Conservation (phyloP, 2,329 filamentous ascomycete genomes). For the Paradendryphiella salina region DNA sequence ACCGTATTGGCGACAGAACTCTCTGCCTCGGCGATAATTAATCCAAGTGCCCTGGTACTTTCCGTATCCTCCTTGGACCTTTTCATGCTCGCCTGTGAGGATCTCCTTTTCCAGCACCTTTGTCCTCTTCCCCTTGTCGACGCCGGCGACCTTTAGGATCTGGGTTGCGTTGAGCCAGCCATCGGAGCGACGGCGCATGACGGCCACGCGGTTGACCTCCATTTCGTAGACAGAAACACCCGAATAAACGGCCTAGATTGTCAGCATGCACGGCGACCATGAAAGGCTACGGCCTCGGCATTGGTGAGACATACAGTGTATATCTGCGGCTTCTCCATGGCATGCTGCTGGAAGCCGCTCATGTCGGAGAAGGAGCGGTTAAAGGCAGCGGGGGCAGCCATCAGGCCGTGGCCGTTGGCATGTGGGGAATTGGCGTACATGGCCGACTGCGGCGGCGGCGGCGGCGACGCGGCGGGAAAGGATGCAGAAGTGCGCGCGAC, state of each 20-base stretch:
- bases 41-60: slow-evolving; percentile 99
- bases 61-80: slow-evolving; percentile 96
- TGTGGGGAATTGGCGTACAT: slow-evolving; percentile 42
- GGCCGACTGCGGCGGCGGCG: slow-evolving; percentile 41
- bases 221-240: slow-evolving; percentile 98
- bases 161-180: slow-evolving; percentile 98
- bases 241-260: slow-evolving; percentile 76
- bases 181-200: slow-evolving; percentile 94
- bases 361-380: slow-evolving; percentile 47
- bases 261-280: slow-evolving; percentile 63
- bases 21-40: slow-evolving; percentile 84
- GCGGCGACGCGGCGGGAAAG: slow-evolving; percentile 33
- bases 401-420: slow-evolving; percentile 31
- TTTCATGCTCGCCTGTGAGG: slow-evolving; percentile 92
- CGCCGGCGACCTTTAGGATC: slow-evolving; percentile 94
- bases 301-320: slow-evolving; percentile 56
- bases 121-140: slow-evolving; percentile 96
- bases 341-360: slow-evolving; percentile 41
- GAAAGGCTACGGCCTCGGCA: no score
- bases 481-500: slow-evolving; percentile 39
- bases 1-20: slow-evolving; percentile 80
- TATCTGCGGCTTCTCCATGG: slow-evolving; percentile 55
- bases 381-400: slow-evolving; percentile 41
- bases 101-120: slow-evolving; percentile 99
- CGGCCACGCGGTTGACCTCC: slow-evolving; percentile 89